Conservation (phyloP, 495 filamentous ascomycete species). For the Thozetella sp. region DNA sequence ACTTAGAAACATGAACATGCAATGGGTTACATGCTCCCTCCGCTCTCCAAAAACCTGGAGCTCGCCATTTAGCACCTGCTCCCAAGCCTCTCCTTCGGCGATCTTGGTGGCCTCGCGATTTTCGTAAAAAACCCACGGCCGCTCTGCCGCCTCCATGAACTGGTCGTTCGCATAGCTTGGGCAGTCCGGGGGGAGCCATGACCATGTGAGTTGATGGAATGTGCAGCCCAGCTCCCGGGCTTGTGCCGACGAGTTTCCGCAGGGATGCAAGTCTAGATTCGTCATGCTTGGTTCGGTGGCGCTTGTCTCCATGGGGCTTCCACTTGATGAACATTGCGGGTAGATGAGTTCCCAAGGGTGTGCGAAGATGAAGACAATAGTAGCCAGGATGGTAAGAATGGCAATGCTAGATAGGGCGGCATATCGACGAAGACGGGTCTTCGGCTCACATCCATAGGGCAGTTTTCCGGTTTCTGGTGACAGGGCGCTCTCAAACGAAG, state of each 20-base stretch:
- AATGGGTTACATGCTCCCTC: not conserved
- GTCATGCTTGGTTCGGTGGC: not conserved
- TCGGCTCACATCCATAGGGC: no score
- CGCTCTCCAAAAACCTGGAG: slow-evolving; percentile 1
- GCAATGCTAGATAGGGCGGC: no score
- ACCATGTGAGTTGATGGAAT: not conserved
- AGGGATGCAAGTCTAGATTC: not conserved
- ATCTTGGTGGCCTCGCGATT: not conserved
- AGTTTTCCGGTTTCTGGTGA: no score
- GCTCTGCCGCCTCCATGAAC: not conserved
- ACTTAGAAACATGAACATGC: slow-evolving; percentile 2
- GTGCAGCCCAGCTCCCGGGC: not conserved
- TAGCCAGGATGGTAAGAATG: not conserved
- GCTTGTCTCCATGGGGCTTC: not conserved
- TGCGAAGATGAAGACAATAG: not conserved
- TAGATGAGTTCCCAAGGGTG: not conserved
- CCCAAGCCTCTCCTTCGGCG: not conserved
- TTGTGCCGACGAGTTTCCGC: not conserved
- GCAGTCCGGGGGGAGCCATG: not conserved
- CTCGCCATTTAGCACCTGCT: not conserved
- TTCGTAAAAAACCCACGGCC: not conserved
- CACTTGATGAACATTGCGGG: not conserved
- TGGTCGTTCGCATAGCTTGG: not conserved
- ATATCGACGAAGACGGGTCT: not conserved
- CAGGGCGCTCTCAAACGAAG: no score